A percentile compares a stretch with the other conserved stretches of the same genome.
Conservation (phyloP, 129 eudicot species). For the Chrysanthemum lavandulifolium region DNA sequence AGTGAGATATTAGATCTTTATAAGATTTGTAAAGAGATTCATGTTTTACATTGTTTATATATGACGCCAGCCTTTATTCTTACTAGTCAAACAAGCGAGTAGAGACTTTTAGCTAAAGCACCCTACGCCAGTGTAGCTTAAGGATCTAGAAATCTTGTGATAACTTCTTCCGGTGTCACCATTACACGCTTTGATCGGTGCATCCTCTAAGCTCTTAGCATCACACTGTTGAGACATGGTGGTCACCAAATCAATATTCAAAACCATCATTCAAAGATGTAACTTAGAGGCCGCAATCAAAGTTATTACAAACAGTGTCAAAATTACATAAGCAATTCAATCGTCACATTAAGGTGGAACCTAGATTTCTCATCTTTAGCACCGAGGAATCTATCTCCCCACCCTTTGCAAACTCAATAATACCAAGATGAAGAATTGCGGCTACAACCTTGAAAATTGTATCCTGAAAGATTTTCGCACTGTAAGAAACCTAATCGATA, state of each 20-base stretch:
- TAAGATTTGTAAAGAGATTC: no score
- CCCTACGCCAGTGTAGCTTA: neutral
- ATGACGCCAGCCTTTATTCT: no score
- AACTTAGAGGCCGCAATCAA: neutral
- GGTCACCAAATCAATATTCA: no score
- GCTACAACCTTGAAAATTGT: conserved; percentile 32
- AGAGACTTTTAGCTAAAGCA: neutral
- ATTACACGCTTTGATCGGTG: no score
- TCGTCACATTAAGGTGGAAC: conserved; percentile 23
- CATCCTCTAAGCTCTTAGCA: neutral
- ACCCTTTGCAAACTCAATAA: conserved; percentile 35
- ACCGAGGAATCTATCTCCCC: conserved; percentile 36
- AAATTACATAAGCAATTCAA: neutral
- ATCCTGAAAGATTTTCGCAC: neutral
- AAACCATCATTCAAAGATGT: neutral
- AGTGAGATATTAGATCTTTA: no score
- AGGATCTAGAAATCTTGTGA: neutral
- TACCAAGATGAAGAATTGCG: conserved; percentile 42
- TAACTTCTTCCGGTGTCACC: no score
- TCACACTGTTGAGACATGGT: neutral
- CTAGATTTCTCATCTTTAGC: conserved; percentile 31
- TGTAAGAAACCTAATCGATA: neutral
- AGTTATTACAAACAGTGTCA: no score
- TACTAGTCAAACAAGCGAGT: neutral
- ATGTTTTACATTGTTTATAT: no score